These are phyloP conservation scores for Areca catechu DNA, from an alignment of 176 grass and related monocot species.

Conservation along the genomic window DNA sequence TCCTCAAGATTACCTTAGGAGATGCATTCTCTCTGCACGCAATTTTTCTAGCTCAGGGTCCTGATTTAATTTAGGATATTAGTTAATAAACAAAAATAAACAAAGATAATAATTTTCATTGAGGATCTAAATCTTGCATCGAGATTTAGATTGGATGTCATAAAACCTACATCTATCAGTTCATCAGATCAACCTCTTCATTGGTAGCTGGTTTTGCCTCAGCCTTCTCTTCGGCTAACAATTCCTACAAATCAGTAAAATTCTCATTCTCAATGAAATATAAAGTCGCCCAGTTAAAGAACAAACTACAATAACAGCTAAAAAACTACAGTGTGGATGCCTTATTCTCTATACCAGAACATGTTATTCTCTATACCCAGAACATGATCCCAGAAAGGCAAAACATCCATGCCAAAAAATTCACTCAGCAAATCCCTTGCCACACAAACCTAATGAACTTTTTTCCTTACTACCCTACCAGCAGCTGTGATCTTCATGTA, in stretches of 20 bases:
- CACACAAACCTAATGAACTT: no score
- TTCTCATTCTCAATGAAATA: slow-evolving; percentile 15
- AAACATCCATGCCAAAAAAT: no score
- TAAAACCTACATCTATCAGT: slow-evolving; percentile 84
- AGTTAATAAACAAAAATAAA: not conserved
- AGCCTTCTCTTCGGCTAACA: slow-evolving; percentile 56
- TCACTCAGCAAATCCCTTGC: no score
- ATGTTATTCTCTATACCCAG: no score
- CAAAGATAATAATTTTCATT: not conserved
- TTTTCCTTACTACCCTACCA: no score
- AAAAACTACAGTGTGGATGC: no score
- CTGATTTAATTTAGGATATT: slow-evolving; percentile 19
- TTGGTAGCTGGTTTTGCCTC: slow-evolving; percentile 43
- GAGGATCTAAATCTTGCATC: not conserved
- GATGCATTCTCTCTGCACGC: slow-evolving; percentile 86
- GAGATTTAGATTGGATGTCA: not conserved
- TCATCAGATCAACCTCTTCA: slow-evolving; percentile 94
- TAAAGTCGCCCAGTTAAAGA: not conserved
- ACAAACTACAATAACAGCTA: not conserved
- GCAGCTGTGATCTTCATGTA: no score
- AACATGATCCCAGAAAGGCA: no score
- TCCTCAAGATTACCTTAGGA: slow-evolving; percentile 50
- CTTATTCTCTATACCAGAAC: no score
- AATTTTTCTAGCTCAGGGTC: slow-evolving; percentile 96
- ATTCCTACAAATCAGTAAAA: slow-evolving; percentile 38